A percentile compares a stretch with the other conserved stretches of the same genome.
Evolutionary conservation across 371 early-diverging fungal species (phyloP).

Genomic region (Lichtheimia ornata): DNA sequence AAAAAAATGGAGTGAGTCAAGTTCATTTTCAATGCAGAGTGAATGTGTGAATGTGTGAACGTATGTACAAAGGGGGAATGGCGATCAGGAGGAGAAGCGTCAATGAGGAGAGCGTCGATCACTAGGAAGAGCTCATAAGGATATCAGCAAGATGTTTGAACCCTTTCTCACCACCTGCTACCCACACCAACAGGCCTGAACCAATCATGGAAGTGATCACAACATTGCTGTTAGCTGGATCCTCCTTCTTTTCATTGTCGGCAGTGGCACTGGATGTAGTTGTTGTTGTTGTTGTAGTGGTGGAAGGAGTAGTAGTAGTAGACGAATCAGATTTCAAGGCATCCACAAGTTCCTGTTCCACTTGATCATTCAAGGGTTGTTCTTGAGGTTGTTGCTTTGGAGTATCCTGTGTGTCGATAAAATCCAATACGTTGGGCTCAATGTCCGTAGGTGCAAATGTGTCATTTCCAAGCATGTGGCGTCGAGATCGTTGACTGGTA

Average conservation of each 20-base stretch:
- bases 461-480: conserved; percentile 5
- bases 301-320: background rate
- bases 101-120: too few species aligned
- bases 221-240: background rate
- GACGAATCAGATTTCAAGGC: too few species aligned
- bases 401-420: background rate
- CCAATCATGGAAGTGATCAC: conserved; percentile 13
- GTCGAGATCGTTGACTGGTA: background rate
- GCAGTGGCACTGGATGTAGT: background rate
- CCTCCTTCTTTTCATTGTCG: conserved; percentile 1
- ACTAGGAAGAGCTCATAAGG: conserved; percentile 8
- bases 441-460: background rate
- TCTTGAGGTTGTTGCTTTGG: background rate
- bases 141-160: conserved; percentile 5
- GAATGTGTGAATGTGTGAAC: too few species aligned
- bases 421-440: conserved; percentile 2
- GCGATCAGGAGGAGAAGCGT: too few species aligned
- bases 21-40: too few species aligned
- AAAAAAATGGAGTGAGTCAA: too few species aligned
- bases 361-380: conserved; percentile 2
- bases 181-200: conserved; percentile 11
- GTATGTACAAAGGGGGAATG: too few species aligned
- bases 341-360: background rate
- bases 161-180: conserved; percentile 11
- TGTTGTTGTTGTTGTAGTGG: background rate